phyloP scores from a whole-genome alignment of 1,139 yeast genomes.

The Arxiozyma telluris region DNA sequence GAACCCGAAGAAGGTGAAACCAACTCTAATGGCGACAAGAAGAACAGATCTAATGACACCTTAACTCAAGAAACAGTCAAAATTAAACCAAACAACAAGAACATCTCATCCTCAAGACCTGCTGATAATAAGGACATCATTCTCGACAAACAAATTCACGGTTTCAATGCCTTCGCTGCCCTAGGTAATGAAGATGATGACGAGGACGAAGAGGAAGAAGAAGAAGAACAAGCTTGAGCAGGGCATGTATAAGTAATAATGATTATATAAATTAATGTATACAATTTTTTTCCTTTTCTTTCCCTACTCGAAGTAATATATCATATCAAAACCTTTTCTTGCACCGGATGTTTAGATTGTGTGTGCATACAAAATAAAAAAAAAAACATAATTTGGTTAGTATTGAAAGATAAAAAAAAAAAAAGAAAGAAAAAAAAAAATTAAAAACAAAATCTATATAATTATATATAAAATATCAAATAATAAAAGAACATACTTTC shows the following conservation, averaged over 20 bases:
- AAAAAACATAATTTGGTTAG: too few relatives aligned
- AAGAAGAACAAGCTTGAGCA: background rate
- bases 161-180: conserved; percentile 75
- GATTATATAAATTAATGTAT: too few relatives aligned
- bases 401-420: too few relatives aligned
- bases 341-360: too few relatives aligned
- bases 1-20: conserved; percentile 37
- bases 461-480: too few relatives aligned
- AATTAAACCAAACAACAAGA: conserved; percentile 63
- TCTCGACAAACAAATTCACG: conserved; percentile 55
- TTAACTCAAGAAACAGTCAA: conserved; percentile 34
- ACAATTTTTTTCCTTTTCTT: too few relatives aligned
- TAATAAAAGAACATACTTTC: too few relatives aligned
- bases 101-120: conserved; percentile 64
- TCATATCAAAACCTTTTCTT: too few relatives aligned
- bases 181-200: conserved; percentile 55
- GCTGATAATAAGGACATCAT: conserved; percentile 63
- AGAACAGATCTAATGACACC: conserved; percentile 8
- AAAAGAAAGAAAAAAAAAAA: too few relatives aligned
- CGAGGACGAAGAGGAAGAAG: conserved; percentile 7
- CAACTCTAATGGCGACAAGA: conserved; percentile 31
- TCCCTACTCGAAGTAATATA: too few relatives aligned
- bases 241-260: background rate
- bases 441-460: too few relatives aligned
- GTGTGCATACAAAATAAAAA: too few relatives aligned